Evolutionary conservation across 225 moss, liverwort and hornwort species (phyloP).

Genomic region (Physcomitrium patens): DNA sequence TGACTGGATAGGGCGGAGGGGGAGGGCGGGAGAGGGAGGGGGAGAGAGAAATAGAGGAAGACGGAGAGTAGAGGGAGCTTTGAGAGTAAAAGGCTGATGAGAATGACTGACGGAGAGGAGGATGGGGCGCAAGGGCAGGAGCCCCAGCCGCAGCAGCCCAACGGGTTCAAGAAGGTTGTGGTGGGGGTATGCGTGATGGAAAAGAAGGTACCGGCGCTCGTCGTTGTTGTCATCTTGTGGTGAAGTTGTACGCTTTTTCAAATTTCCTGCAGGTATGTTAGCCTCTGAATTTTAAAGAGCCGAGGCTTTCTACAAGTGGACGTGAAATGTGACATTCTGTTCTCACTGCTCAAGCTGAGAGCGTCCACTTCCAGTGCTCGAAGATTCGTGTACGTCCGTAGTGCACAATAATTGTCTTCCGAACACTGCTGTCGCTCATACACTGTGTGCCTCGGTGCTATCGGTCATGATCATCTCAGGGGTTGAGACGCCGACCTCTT

Average conservation of each 20-base stretch:
- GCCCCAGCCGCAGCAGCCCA: conserved; percentile 18
- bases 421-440: background rate
- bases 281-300: conserved; percentile 11
- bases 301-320: conserved; percentile 22
- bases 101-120: conserved; percentile 48
- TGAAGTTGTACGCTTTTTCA: conserved; percentile 24
- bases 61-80: background rate
- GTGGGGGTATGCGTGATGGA: conserved; percentile 81
- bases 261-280: conserved; percentile 25
- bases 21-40: background rate
- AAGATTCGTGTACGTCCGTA: background rate
- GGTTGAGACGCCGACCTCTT: conserved; percentile 9
- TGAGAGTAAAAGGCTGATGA: background rate
- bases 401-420: conserved; percentile 25
- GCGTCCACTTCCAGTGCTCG: background rate
- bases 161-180: conserved; percentile 59
- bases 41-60: background rate
- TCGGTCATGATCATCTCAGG: conserved; percentile 13
- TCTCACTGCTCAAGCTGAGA: conserved; percentile 24
- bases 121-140: conserved; percentile 29
- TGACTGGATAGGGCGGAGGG: conserved; percentile 3
- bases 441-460: background rate
- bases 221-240: conserved; percentile 17
- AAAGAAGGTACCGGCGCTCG: conserved; percentile 55
- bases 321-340: conserved; percentile 11